Evolutionary conservation across 148 eudicot species (phyloP), one percentile per base, ranked within the genome.

Genomic region (Cornus florida): DNA sequence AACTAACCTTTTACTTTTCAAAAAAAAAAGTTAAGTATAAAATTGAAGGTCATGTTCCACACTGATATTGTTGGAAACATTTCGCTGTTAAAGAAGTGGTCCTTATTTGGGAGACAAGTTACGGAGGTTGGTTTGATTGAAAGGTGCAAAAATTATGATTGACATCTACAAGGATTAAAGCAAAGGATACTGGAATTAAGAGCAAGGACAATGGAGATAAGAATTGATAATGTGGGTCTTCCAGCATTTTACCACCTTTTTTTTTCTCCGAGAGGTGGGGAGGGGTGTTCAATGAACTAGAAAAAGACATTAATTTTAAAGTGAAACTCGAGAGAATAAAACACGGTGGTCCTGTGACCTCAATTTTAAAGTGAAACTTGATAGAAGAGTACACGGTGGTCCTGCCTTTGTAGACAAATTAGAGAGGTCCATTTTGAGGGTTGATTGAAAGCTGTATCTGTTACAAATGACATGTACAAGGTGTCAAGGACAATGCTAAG

Each of bases 291-390:
- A 8, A 43, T 6, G 1, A 43, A 43, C 48, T 43, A 67, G 13
- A 28, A 28, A 67, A 12, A 67, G 32, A 67, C 8, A 4, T 31
- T 7, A 14, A 4, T 12, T 10, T 10, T 67, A 31, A 12, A 13
- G 17, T 11, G 1, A 11, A 67, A 67, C 32, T 31, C 8, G 38
- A 67, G 7, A 67, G 6, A 67, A 9, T 43, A 43, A 35, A 9
- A 43, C 10, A 73, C 28, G 66, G 67, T 73, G 43, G 76, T 73
- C 76, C 76, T 73, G 43, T 39, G 31, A 67, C 6, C 13, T 28
- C 17, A 13, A 3, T 28, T 9, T 8, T 67, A 31, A 5, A 11
- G 14, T 10, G 4, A 10, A 67, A 24, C 11, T 28, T 28, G 38
- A 67, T 19, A 67, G 14, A 67, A 7, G 5, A 39, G 43, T 4